Conservation (phyloP, 1,139 yeast genomes). For the Pneumocystis carinii region DNA sequence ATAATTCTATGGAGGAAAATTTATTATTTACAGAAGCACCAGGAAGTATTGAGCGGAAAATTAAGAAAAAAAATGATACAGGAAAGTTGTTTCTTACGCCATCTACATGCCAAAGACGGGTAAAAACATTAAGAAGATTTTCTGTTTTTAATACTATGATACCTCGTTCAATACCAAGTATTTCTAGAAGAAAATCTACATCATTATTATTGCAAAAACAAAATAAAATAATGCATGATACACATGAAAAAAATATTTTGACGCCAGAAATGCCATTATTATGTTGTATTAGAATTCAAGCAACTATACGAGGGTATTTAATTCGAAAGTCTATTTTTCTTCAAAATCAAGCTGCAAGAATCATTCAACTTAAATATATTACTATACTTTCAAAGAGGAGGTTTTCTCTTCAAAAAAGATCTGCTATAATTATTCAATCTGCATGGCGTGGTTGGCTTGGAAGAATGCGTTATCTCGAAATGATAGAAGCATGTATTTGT, state of each 20-base stretch:
- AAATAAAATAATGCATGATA: neutral
- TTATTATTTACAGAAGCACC: constrained; percentile 8
- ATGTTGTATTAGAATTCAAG: neutral
- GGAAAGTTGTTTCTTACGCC: neutral
- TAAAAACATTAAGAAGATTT: neutral
- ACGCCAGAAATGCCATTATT: neutral
- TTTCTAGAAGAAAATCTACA: neutral
- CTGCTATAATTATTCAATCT: neutral
- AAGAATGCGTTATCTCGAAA: neutral
- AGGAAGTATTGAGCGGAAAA: constrained; percentile 11
- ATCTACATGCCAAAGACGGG: neutral
- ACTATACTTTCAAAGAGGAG: neutral
- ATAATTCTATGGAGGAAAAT: constrained; percentile 1
- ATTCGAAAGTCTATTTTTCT: neutral
- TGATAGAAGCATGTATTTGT: neutral
- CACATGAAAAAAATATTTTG: neutral
- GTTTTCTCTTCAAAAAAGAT: neutral
- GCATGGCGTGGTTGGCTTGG: neutral
- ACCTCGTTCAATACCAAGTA: neutral
- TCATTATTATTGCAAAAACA: neutral
- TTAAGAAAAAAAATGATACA: constrained; percentile 3
- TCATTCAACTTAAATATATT: neutral
- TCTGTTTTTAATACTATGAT: neutral
- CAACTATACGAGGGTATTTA: neutral
- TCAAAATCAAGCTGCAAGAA: neutral